phyloP scores from a whole-genome alignment of 2,329 filamentous ascomycete species.

The Alternaria sp. region DNA sequence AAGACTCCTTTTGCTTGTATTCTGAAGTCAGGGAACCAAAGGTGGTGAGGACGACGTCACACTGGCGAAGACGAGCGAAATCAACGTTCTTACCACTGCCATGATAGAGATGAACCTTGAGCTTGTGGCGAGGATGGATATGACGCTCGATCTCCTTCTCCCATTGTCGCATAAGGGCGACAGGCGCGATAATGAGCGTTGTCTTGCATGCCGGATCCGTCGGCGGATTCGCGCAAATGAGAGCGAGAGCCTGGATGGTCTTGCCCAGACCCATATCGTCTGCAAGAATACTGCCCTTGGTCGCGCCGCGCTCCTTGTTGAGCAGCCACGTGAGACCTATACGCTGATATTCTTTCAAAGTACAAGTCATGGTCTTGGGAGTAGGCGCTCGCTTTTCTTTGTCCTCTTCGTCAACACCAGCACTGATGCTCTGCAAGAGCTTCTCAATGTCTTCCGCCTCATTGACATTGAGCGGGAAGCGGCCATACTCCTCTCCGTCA shows the following conservation, averaged over 20 bases:
- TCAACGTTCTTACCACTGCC: conserved; percentile 58
- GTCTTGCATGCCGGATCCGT: conserved; percentile 67
- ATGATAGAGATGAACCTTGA: conserved; percentile 75
- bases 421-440: conserved; percentile 41
- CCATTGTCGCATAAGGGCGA: conserved; percentile 85
- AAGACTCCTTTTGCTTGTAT: conserved; percentile 64
- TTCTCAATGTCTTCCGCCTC: conserved; percentile 36
- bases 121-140: conserved; percentile 62
- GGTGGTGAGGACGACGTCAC: conserved; percentile 80
- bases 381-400: conserved; percentile 69
- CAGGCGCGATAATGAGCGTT: conserved; percentile 81
- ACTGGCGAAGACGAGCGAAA: conserved; percentile 67
- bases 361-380: conserved; percentile 70
- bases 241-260: conserved; percentile 74
- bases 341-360: conserved; percentile 82
- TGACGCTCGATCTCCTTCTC: conserved; percentile 77
- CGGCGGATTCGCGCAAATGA: conserved; percentile 74
- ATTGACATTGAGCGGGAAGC: conserved; percentile 14
- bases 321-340: conserved; percentile 79
- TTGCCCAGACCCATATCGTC: conserved; percentile 78
- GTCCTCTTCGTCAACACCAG: conserved; percentile 36
- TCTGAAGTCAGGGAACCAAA: conserved; percentile 75
- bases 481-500: conserved; percentile 23
- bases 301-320: conserved; percentile 71
- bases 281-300: conserved; percentile 74